phyloP scores from a whole-genome alignment of 768 basidiomycete species.

The Epithele typhae region DNA sequence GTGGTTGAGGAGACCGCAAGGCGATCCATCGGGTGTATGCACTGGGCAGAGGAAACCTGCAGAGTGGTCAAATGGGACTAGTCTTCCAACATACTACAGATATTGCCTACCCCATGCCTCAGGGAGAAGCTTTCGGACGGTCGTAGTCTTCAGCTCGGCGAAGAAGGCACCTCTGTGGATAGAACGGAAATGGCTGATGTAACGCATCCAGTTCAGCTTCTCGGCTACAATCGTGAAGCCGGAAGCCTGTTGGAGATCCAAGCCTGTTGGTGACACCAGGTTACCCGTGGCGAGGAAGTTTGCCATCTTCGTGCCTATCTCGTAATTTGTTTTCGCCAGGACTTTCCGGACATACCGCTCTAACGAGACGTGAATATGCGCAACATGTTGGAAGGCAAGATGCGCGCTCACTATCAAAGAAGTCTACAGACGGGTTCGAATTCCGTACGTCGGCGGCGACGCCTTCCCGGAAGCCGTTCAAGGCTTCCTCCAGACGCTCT shows the following conservation, averaged over 20 bases:
- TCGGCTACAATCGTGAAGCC: slow-evolving; percentile 99
- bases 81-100: slow-evolving; percentile 25
- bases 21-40: slow-evolving; percentile 97
- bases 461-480: slow-evolving; percentile 66
- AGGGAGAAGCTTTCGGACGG: slow-evolving; percentile 92
- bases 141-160: slow-evolving; percentile 95
- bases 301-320: slow-evolving; percentile 83
- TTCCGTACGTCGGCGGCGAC: slow-evolving; percentile 73
- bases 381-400: slow-evolving; percentile 8
- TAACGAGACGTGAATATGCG: slow-evolving; percentile 24
- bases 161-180: slow-evolving; percentile 99
- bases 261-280: slow-evolving; percentile 87
- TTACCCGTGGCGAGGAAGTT: slow-evolving; percentile 99
- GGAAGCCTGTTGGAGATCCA: slow-evolving; percentile 94
- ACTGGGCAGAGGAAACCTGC: slow-evolving; percentile 96
- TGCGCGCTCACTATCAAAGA: slow-evolving; percentile 84
- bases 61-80: background rate
- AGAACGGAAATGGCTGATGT: slow-evolving; percentile 97
- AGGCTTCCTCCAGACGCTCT: slow-evolving; percentile 88
- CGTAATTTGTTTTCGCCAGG: slow-evolving; percentile 76
- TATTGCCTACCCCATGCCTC: slow-evolving; percentile 99
- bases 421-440: slow-evolving; percentile 73
- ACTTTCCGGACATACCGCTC: slow-evolving; percentile 81
- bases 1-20: slow-evolving; percentile 97
- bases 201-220: slow-evolving; percentile 97